These are phyloP conservation scores for Arthrobotrys musiformis DNA, from an alignment of 2,329 filamentous ascomycete species.

Conservation along the genomic window DNA sequence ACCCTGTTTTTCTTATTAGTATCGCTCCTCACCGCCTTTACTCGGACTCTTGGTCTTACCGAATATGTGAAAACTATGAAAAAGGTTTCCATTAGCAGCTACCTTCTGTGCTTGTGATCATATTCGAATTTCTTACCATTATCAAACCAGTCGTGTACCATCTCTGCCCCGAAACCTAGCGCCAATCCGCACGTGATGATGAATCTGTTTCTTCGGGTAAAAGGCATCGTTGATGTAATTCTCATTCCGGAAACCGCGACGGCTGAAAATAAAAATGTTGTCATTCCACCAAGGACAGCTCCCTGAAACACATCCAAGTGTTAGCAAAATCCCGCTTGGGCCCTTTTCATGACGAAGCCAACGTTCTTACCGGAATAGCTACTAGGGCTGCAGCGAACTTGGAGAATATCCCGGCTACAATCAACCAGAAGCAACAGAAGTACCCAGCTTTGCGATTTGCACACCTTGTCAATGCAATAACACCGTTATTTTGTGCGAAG, in stretches of 20 bases:
- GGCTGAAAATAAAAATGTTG: constrained; percentile 74
- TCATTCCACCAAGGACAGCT: constrained; percentile 66
- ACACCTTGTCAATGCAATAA: constrained; percentile 73
- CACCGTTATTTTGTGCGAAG: constrained; percentile 76
- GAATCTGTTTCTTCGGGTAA: constrained; percentile 68
- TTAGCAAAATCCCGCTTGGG: neutral
- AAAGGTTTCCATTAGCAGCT: constrained; percentile 3
- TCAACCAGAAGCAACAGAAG: constrained; percentile 73
- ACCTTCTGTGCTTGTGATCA: neutral
- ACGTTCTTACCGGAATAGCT: constrained; percentile 68
- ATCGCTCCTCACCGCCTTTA: constrained; percentile 61
- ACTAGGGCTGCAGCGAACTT: constrained; percentile 77
- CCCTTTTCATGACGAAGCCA: constrained; percentile 64
- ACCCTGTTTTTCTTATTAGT: constrained; percentile 15
- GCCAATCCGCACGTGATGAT: constrained; percentile 70
- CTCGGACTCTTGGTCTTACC: constrained; percentile 19
- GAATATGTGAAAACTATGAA: constrained; percentile 47
- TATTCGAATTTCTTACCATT: constrained; percentile 60
- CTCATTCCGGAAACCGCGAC: constrained; percentile 75
- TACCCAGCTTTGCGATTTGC: constrained; percentile 76
- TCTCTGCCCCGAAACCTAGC: constrained; percentile 65
- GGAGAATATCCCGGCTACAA: constrained; percentile 76
- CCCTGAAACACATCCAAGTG: neutral
- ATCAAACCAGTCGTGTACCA: constrained; percentile 66
- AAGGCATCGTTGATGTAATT: constrained; percentile 67